Evolutionary conservation across 2,329 filamentous ascomycete genomes (phyloP), one percentile per base, ranked within the genome.

Genomic region (Pseudocercospora eumusae): DNA sequence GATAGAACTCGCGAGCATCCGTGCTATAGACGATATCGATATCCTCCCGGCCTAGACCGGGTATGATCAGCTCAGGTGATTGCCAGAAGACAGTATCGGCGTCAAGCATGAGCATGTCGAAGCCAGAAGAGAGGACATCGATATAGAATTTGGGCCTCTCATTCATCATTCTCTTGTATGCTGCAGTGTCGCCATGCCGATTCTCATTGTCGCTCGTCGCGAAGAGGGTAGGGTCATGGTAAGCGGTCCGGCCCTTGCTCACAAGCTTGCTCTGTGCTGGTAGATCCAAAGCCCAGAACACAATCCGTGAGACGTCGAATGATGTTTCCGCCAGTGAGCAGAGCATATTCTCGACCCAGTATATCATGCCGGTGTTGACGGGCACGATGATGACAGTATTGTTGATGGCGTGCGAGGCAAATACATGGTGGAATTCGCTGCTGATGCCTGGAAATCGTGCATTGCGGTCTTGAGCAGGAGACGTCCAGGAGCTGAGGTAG

Each of bases 271-370:
- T 52, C 40, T 62, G 45, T 23, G 66, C 62, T 13, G 56, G n/a
- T 5, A n/a, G 15, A 42, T 68, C 66, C 45, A 68, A 40, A 21
- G 66, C 64, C 66, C 66, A 68, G 64, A 68, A 65, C 31, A 68
- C 33, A 5, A 66, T 50, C 15, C 54, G 58, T 11, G 56, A 63
- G 5, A 36, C n/a, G 47, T 64, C 33, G 54, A 64, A 63, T 21
- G 33, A 23, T 11, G 60, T 63, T 11, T 21, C 15, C 36, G 52
- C 20, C 6, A 66, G 42, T 4, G 64, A 66, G 54, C 64, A 66
- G 13, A 66, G 55, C 10, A 66, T 45, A 27, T 66, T 66, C 20
- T 60, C 57, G 11, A 55, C 62, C 60, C 57, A 64, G 44, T 61
- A 55, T 4, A 66, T 42, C 62, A 65, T 65, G 8, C 64, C 64